Base-by-base conservation (phyloP, 345 rosid genomes). In the Acer saccharum region DNA sequence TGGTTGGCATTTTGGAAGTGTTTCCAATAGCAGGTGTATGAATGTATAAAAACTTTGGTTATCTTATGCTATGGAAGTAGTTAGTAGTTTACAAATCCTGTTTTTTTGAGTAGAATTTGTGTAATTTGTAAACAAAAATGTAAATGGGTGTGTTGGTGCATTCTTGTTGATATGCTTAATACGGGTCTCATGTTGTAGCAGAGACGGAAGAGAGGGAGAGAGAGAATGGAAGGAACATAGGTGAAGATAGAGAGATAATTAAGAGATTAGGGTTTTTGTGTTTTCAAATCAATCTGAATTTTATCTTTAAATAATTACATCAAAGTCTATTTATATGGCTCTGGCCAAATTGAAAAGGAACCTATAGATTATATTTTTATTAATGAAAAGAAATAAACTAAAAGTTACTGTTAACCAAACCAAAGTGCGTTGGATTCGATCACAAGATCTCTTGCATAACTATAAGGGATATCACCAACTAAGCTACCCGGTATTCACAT, bases 1-100 rank as follows among this genome's bases (percentile, higher is more conserved):
- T 68, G 55, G 71, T 43, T 68, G 54, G 43, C 35, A 46, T 65
- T 21, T 76, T 35, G 29, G 70, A 25, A 58, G 50, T 58, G 46
- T n/a, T 13, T 27, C 17, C 46, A 13, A 39, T 29, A 35, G 9
- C 10, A 65, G 63, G 23, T 29, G 13, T 57, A 5, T 48, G 11
- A 41, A 41, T 67, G 54, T 67, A 43, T 41, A 35, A 17, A 20
- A 11, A 27, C 10, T 70, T 52, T 23, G 8, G 20, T 54, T 46
- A 29, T 39, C 58, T 23, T 44, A 73, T 61, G 58, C 48, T 61
- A 60, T 60, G 52, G 57, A 21, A 63, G 25, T 41, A 21, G 44
- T 62, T 41, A 27, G 32, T 72, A n/a, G 25, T 35, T 43, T 18
- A n/a, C 29, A 21, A 21, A 60, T 58, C 44, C 25, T n/a, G 39